Base-by-base conservation (phyloP, 2,329 filamentous ascomycete genomes). In the Penicillium sp. region DNA sequence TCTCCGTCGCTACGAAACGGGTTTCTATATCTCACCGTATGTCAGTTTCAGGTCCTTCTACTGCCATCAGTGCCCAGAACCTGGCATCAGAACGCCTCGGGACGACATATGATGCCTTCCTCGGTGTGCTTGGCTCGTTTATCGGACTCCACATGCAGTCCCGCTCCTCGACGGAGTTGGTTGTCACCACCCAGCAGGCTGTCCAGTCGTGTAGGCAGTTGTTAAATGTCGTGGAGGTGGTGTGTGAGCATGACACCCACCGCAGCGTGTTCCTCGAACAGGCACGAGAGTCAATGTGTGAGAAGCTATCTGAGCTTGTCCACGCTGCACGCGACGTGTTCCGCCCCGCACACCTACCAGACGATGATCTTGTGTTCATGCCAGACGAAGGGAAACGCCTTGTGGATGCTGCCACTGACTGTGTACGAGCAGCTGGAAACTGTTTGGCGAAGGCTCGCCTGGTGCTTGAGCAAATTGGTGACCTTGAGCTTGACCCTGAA, bases 71-170 rank as follows among this genome's bases (percentile, higher is more conserved):
- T 59, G 84, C 86, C 59, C 83, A 86, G 57, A 88, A 89, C 65
- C 80, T 97, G 56, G 90, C 94, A 34, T 96, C 92, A 2, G 89
- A 92, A 71, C 87, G 87, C 63, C 82, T 97, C 46, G 88, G 86
- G 65, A 80, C 83, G 47, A 89, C 86, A 48, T 91, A 97, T 75
- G 92, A 97, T 75, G 85, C 84, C 8, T 96, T 97, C 67, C 78
- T 99, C 50, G 94, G 92, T 7, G 89, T 92, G 68, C 84, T 99
- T 49, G 93, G 90, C 48, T 95, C 91, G 5, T 96, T 97, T 71
- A 93, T 97, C 69, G 94, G 94, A 16, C 82, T 97, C 53, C 91
- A 97, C 72, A 80, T 97, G 57, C 91, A 97, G 70, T 94, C 92
- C n/a, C 88, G 94, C 59, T 94, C 91, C 8, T 88, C 91, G 9